phyloP scores from a whole-genome alignment of 1,139 yeast genomes.

The Meyerozyma athensensis region DNA sequence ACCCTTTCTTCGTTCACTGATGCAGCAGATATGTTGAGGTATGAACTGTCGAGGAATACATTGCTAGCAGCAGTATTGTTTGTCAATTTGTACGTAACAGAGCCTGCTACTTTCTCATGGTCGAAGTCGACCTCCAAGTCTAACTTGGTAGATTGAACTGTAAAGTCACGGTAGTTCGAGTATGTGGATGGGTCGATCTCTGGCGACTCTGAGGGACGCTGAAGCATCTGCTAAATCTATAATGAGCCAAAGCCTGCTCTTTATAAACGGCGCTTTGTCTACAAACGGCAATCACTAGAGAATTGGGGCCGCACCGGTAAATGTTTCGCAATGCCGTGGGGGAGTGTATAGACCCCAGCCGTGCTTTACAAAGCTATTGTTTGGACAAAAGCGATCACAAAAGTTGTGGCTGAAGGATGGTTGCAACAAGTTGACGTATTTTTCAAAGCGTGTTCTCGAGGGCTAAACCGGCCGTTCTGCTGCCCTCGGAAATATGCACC shows the following conservation, averaged over 20 bases:
- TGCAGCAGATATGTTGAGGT: constrained; percentile 45
- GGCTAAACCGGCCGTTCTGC: too few relatives aligned
- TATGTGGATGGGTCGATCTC: constrained; percentile 70
- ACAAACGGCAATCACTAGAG: background rate
- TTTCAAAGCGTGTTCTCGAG: too few relatives aligned
- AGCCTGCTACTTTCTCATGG: constrained; percentile 48
- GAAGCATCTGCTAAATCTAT: constrained; percentile 16
- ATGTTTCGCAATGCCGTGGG: background rate
- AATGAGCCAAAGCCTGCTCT: too few relatives aligned
- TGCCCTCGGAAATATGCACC: too few relatives aligned
- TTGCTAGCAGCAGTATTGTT: constrained; percentile 19
- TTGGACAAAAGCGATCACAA: too few relatives aligned
- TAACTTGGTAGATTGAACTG: constrained; percentile 48
- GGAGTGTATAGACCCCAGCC: too few relatives aligned
- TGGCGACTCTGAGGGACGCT: constrained; percentile 44
- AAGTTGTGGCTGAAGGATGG: too few relatives aligned
- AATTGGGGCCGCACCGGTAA: background rate
- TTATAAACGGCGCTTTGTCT: too few relatives aligned
- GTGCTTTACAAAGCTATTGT: too few relatives aligned
- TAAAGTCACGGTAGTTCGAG: constrained; percentile 61
- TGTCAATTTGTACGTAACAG: constrained; percentile 45
- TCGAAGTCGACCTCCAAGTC: constrained; percentile 55
- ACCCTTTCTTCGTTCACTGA: constrained; percentile 36
- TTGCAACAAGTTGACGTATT: too few relatives aligned
- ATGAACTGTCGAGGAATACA: constrained; percentile 67